Evolutionary conservation across 176 grass and related monocot species (phyloP), one percentile per base, ranked within the genome.

Genomic region (Rhipidocladum racemiflorum): DNA sequence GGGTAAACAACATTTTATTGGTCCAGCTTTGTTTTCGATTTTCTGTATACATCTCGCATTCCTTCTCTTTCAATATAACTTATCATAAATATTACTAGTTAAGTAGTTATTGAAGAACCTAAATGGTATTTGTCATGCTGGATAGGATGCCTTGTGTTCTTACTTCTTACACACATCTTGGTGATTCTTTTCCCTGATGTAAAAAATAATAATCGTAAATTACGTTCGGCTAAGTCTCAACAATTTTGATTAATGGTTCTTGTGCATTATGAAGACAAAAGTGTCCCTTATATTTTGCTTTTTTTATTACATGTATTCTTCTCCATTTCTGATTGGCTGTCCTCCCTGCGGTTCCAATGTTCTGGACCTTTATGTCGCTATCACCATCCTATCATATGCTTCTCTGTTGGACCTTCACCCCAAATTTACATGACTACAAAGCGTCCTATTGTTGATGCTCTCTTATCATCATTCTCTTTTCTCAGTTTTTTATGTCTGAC

Each of bases 1-100:
- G 91, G 92, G 96, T 98, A 89, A 79, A 57, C 24, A 51, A 34
- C 39, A 74, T 79, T 78, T 74, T 59, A 51, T 42, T 82, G 23
- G 43, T 66, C 65, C n/a, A 66, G 23, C 13, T 61, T 66, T 85
- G 62, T n/a, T 82, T 71, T 40, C 5, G 1, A 51, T 81, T 61
- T 73, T 83, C 66, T 83, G 24, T 66, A 55, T 66, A 45, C 44
- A 25, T 65, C 48, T 17, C 24, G 3, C 46, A 30, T 40, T 53
- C 40, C 25, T 60, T 25, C 18, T 85, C 57, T 89, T 68, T 85
- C 28, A 40, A 42, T 84, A 28, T 84, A 84, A 61, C 51, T 88
- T 68, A 16, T 82, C 60, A 14, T 61, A 15, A 38, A 39, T 50
- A 40, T 29, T 46, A 34, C 4, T 18, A 74, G 62, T 43, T 42